Evolutionary conservation across 2,329 filamentous ascomycete species (phyloP), one percentile per base, ranked within the genome.

Genomic region (Aaosphaeria arxii): DNA sequence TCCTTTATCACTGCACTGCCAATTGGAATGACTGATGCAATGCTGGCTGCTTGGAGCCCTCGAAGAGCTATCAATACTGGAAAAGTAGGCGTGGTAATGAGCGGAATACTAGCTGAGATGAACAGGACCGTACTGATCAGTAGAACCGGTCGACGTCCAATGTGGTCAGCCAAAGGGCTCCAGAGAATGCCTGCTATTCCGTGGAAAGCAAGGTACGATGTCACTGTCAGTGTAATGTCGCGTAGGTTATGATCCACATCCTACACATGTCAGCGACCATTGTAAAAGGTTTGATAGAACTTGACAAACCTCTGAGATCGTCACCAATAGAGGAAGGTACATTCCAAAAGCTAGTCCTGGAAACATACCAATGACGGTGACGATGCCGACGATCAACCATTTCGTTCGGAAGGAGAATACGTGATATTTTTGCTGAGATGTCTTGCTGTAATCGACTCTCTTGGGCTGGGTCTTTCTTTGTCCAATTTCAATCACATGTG

Each of bases 151-250:
- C 77, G 70, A 3, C 78, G 70, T 0, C 78, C 78, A 5, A 73
- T 51, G 0, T 65, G 64, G 52, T 81, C 78, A 1, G 77, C 76
- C 6, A 81, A 61, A 0, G 76, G 70, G 6, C 73, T 75, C 73
- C 75, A 80, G 44, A 80, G 65, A 4, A 72, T 64, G 0, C 78
- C 77, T 3, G 75, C 72, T 11, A 80, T 58, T 5, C 75, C 79
- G 61, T 81, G 78, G 4, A 79, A 63, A 43, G 62, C 46, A 51
- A 71, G 56, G 40, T 66, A 71, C 30, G 59, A 55, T 7, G 61
- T 69, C n/a, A 71, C 51, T 7, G 63, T 66, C 35, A 69, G 44
- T 30, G 64, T 65, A 30, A 69, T 63, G 33, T 56, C 43, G 6
- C 52, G 53, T 7, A 53, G 51, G 11, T 59, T 59, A 6, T 63